Evolutionary conservation across 1,139 yeast genomes (phyloP).

Genomic region (Nadsonia starkeyi-henricii): DNA sequence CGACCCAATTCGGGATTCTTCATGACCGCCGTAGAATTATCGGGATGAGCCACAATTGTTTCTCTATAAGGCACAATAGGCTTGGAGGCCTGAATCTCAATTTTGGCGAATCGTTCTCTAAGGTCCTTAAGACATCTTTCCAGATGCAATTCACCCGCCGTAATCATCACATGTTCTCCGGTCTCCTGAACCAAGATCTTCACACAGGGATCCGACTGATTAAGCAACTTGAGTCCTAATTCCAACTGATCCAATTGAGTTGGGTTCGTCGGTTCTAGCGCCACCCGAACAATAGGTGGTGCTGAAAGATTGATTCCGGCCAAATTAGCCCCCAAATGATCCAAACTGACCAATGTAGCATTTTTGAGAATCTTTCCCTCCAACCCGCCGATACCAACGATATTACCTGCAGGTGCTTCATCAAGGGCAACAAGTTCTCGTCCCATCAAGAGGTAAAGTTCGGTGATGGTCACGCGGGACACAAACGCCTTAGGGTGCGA

Average conservation of each 20-base stretch:
- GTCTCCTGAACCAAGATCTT: constrained; percentile 74
- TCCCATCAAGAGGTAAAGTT: constrained; percentile 81
- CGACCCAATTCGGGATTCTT: constrained; percentile 11
- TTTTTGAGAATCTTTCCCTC: constrained; percentile 72
- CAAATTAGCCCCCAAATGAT: constrained; percentile 45
- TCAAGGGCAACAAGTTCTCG: constrained; percentile 67
- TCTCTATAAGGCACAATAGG: constrained; percentile 95
- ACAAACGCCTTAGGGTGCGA: constrained; percentile 45
- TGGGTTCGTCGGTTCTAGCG: constrained; percentile 86
- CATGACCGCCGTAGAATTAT: constrained; percentile 11
- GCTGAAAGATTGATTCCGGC: constrained; percentile 54
- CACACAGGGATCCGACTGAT: constrained; percentile 88
- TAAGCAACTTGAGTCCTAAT: constrained; percentile 60
- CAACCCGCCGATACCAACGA: constrained; percentile 87
- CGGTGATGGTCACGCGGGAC: constrained; percentile 40
- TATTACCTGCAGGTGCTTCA: constrained; percentile 86
- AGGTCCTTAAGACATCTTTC: constrained; percentile 85
- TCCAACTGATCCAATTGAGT: constrained; percentile 63
- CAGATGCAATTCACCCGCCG: constrained; percentile 91
- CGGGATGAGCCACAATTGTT: constrained; percentile 39
- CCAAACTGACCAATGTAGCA: constrained; percentile 55
- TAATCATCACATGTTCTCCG: constrained; percentile 82
- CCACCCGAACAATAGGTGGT: constrained; percentile 86
- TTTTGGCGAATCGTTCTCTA: constrained; percentile 82
- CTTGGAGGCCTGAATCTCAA: constrained; percentile 73